Evolutionary conservation across 2,329 filamentous ascomycete species (phyloP).

Genomic region (Byssochlamys sp.): DNA sequence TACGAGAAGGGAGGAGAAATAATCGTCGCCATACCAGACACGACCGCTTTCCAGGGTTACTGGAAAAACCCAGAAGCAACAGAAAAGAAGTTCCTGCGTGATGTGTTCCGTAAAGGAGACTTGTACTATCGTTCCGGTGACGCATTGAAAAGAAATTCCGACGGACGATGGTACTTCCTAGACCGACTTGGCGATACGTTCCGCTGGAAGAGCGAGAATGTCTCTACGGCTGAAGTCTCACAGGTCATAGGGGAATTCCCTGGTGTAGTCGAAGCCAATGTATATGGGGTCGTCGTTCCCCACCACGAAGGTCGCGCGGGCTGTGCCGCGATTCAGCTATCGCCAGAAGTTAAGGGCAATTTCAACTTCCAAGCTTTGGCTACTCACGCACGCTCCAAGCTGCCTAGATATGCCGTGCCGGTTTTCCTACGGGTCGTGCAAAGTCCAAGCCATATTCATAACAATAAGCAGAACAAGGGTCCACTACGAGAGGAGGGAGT

Average conservation of each 20-base stretch:
- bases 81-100: slow-evolving; percentile 52
- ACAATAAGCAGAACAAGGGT: slow-evolving; percentile 73
- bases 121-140: slow-evolving; percentile 61
- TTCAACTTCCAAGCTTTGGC: slow-evolving; percentile 56
- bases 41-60: slow-evolving; percentile 58
- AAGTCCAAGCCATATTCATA: slow-evolving; percentile 40
- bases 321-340: slow-evolving; percentile 50
- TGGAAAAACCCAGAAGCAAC: slow-evolving; percentile 60
- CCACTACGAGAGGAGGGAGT: slow-evolving; percentile 59
- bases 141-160: slow-evolving; percentile 49
- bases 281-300: slow-evolving; percentile 59
- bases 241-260: slow-evolving; percentile 53
- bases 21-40: slow-evolving; percentile 51
- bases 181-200: slow-evolving; percentile 55
- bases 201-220: slow-evolving; percentile 50
- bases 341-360: slow-evolving; percentile 34
- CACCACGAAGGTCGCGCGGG: slow-evolving; percentile 60
- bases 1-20: slow-evolving; percentile 69
- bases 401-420: slow-evolving; percentile 67
- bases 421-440: slow-evolving; percentile 59
- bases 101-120: slow-evolving; percentile 60
- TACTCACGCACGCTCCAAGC: slow-evolving; percentile 46
- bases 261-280: slow-evolving; percentile 56
- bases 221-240: slow-evolving; percentile 58
- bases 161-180: slow-evolving; percentile 61